Percentiles rank a stretch among this genome's conserved stretches.
phyloP scores from a whole-genome alignment of 495 filamentous ascomycete genomes.

The Bathelium albidoporum region DNA sequence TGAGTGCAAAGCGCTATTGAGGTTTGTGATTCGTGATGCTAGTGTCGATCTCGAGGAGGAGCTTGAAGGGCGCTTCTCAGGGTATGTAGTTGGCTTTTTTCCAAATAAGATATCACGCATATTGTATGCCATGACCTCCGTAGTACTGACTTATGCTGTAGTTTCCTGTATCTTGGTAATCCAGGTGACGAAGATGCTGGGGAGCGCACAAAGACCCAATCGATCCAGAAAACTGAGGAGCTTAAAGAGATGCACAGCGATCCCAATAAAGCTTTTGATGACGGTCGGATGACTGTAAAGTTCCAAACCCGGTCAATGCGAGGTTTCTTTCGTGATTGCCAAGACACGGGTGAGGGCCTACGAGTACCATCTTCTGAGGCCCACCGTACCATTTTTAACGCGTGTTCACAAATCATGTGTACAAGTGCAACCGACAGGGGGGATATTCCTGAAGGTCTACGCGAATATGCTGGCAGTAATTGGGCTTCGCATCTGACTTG shows the following conservation, averaged over 20 bases:
- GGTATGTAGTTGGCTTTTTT: neutral
- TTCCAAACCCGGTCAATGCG: neutral
- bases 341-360: neutral
- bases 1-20: neutral
- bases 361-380: neutral
- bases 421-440: neutral
- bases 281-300: neutral
- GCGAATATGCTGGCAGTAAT: neutral
- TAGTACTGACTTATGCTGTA: neutral
- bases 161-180: neutral
- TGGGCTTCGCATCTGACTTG: neutral
- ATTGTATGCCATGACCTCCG: neutral
- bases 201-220: neutral
- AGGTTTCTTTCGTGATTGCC: neutral
- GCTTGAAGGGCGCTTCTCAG: neutral
- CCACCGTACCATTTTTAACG: neutral
- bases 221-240: neutral
- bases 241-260: neutral
- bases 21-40: neutral
- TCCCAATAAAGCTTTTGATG: neutral
- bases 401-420: neutral
- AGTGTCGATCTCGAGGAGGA: neutral
- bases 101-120: neutral
- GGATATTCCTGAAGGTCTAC: neutral
- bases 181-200: neutral